Evolutionary conservation across 2,329 filamentous ascomycete genomes (phyloP).

Genomic region (Ilyonectria destructans): DNA sequence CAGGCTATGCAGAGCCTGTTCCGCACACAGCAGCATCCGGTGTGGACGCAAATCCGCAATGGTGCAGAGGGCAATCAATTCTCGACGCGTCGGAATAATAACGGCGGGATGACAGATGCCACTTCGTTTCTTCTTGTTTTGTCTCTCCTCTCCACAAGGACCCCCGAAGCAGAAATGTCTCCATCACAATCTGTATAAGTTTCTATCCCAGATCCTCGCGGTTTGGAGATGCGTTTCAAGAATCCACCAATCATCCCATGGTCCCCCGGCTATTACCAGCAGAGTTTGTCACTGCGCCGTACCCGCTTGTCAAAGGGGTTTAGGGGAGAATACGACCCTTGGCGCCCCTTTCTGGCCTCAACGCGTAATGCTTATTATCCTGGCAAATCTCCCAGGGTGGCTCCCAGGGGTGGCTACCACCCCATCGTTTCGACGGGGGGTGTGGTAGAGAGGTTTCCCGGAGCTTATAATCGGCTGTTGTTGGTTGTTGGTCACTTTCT

Average conservation of each 20-base stretch:
- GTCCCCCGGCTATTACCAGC: neutral
- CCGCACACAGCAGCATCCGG: too few species aligned
- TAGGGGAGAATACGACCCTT: neutral
- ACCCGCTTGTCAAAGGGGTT: neutral
- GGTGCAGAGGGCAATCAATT: too few species aligned
- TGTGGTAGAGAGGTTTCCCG: neutral
- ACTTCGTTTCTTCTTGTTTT: too few species aligned
- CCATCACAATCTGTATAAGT: too few species aligned
- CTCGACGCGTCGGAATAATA: too few species aligned
- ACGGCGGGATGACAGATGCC: too few species aligned
- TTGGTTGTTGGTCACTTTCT: neutral
- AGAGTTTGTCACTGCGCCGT: neutral
- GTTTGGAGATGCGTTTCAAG: slow-evolving; percentile 1
- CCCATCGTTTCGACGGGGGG: neutral
- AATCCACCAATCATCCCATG: slow-evolving; percentile 2
- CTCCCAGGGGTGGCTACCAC: neutral
- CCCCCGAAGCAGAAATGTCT: too few species aligned
- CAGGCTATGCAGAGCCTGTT: neutral
- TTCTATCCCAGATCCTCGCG: neutral
- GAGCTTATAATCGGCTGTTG: neutral
- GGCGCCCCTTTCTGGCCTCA: neutral
- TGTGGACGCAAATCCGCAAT: too few species aligned
- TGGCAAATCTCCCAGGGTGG: neutral
- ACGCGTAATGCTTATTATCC: slow-evolving; percentile 15
- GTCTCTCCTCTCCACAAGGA: too few species aligned